Percentiles rank a stretch among this genome's conserved stretches.
Evolutionary conservation across 78 protist species (phyloP).

Genomic region (Creolimax fragrantissima): DNA sequence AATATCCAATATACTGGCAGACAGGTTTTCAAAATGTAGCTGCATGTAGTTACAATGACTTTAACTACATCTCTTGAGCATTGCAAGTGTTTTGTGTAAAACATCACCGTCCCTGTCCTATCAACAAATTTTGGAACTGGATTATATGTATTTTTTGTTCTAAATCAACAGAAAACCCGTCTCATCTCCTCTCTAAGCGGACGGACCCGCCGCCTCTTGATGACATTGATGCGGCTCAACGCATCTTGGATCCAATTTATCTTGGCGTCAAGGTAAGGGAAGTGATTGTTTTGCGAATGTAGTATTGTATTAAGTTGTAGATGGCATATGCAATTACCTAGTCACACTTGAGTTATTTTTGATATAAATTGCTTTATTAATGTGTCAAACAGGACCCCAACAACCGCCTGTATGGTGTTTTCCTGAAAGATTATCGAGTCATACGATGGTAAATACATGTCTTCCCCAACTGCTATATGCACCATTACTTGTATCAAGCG

Average conservation of each 20-base stretch:
- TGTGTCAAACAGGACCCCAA: neutral
- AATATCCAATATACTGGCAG: too few relatives aligned
- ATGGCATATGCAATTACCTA: neutral
- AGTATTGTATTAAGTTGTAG: neutral
- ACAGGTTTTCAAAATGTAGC: too few relatives aligned
- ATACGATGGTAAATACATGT: constrained; percentile 47
- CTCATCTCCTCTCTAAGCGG: neutral
- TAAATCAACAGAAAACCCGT: neutral
- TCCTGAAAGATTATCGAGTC: constrained; percentile 41
- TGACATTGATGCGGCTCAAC: constrained; percentile 85
- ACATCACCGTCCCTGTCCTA: too few relatives aligned
- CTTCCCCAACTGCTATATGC: too few relatives aligned
- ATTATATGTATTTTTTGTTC: too few relatives aligned
- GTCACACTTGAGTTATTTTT: neutral
- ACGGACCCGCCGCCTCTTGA: constrained; percentile 71
- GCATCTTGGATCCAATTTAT: constrained; percentile 79
- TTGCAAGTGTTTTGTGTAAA: too few relatives aligned
- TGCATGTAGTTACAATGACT: constrained; percentile 15
- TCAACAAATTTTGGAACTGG: too few relatives aligned
- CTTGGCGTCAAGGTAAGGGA: neutral
- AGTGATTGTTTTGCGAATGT: neutral
- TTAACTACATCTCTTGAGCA: too few relatives aligned
- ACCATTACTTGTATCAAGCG: too few relatives aligned
- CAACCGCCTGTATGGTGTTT: constrained; percentile 20
- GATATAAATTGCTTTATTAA: neutral